Evolutionary conservation across 148 eudicot genomes (phyloP).

Genomic region (Salicornia ramosissima): DNA sequence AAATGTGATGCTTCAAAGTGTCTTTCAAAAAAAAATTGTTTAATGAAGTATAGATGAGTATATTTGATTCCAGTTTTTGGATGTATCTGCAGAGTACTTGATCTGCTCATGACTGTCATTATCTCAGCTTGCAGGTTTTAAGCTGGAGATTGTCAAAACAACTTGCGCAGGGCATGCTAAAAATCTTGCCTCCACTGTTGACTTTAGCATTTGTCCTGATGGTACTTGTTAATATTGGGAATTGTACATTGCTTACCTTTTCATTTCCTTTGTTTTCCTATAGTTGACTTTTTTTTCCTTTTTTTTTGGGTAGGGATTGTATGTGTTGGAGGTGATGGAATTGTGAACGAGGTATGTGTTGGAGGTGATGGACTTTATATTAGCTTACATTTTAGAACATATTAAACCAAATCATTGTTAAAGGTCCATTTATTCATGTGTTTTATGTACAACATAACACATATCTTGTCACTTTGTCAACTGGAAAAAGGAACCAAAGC

Average conservation of each 20-base stretch:
- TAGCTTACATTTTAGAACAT: not conserved
- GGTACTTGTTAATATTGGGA: conserved; percentile 42
- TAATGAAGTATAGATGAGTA: not conserved
- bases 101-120: conserved; percentile 28
- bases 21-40: too few species aligned
- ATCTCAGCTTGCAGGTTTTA: conserved; percentile 92
- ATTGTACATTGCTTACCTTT: conserved; percentile 8
- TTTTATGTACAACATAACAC: conserved; percentile 5
- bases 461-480: not conserved
- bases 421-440: not conserved
- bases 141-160: conserved; percentile 90
- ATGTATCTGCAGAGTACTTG: conserved; percentile 14
- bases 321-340: conserved; percentile 99
- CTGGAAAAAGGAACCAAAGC: not conserved
- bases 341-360: conserved; percentile 80
- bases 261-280: not conserved
- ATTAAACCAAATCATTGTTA: not conserved
- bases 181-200: conserved; percentile 81
- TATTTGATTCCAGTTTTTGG: conserved; percentile 3
- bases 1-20: not conserved
- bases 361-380: not conserved
- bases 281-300: not conserved
- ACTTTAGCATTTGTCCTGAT: conserved; percentile 95
- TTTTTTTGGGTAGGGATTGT: conserved; percentile 70
- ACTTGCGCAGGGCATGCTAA: conserved; percentile 94